These are phyloP conservation scores for Phytophthora palmivora DNA, from an alignment of 352 stramenopile species.

Conservation along the genomic window DNA sequence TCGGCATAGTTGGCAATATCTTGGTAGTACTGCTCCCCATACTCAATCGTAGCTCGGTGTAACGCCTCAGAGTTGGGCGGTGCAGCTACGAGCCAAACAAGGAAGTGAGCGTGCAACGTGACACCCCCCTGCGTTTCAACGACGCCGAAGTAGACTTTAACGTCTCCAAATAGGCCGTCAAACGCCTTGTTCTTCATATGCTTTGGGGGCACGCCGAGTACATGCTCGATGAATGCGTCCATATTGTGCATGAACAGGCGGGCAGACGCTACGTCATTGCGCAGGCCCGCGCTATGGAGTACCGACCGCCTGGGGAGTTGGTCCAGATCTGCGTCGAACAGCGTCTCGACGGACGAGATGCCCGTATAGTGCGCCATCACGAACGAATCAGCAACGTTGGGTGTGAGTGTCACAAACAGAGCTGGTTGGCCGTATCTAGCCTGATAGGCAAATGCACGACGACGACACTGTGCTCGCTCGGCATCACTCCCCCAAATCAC, in stretches of 20 bases:
- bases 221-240: neutral
- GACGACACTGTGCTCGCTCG: slow-evolving; percentile 6
- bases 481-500: slow-evolving; percentile 8
- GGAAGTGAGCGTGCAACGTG: too few species aligned
- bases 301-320: neutral
- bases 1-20: too few species aligned
- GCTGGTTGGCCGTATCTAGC: slow-evolving; percentile 8
- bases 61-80: too few species aligned
- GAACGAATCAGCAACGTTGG: slow-evolving; percentile 8
- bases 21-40: too few species aligned
- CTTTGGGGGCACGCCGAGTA: neutral
- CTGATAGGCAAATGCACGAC: slow-evolving; percentile 10
- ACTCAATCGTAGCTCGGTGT: too few species aligned
- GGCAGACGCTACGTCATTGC: neutral
- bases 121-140: too few species aligned
- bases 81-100: too few species aligned
- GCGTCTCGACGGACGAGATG: neutral
- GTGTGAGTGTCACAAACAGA: slow-evolving; percentile 15
- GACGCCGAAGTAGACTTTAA: too few species aligned
- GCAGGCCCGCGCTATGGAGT: neutral
- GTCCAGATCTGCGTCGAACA: slow-evolving; percentile 5
- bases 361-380: slow-evolving; percentile 15
- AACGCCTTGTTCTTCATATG: too few species aligned
- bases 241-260: neutral
- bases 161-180: too few species aligned